These are phyloP conservation scores for Drosera capensis DNA, from an alignment of 148 eudicot species.

Conservation along the genomic window DNA sequence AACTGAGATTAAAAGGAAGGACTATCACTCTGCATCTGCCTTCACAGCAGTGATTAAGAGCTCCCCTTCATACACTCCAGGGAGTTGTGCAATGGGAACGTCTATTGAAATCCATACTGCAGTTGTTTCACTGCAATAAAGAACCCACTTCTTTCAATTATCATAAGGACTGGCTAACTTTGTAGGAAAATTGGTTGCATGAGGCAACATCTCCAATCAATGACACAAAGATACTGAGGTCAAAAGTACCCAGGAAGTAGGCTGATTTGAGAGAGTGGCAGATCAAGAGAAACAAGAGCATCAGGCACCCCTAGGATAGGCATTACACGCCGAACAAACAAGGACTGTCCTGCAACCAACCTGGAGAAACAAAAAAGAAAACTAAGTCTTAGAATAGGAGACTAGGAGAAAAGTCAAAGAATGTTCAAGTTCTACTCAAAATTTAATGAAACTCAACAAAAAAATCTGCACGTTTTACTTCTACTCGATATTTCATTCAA, in stretches of 20 bases:
- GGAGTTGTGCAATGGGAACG: slow-evolving; percentile 59
- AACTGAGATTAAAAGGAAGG: slow-evolving; percentile 17
- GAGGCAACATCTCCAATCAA: background rate
- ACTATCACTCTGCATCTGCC: slow-evolving; percentile 65
- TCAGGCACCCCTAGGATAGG: slow-evolving; percentile 94
- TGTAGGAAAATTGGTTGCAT: no score
- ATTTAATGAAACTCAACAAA: no score
- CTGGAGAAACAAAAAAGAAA: slow-evolving; percentile 22
- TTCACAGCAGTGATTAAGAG: slow-evolving; percentile 56
- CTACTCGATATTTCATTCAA: no score
- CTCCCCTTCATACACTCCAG: slow-evolving; percentile 91
- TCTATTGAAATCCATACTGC: slow-evolving; percentile 78
- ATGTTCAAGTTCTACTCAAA: no score
- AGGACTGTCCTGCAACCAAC: slow-evolving; percentile 55
- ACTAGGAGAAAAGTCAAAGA: no score
- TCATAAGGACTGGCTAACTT: no score
- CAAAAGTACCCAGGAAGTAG: slow-evolving; percentile 62
- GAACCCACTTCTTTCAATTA: slow-evolving; percentile 2
- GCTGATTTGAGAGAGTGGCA: slow-evolving; percentile 54
- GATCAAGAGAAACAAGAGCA: slow-evolving; percentile 95
- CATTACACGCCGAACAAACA: slow-evolving; percentile 65
- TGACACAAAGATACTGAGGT: background rate
- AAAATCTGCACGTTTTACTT: no score
- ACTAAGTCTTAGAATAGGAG: background rate
- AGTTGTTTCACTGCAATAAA: slow-evolving; percentile 71